Conservation (phyloP, 768 basidiomycete species). For the Tulasnella calospora region DNA sequence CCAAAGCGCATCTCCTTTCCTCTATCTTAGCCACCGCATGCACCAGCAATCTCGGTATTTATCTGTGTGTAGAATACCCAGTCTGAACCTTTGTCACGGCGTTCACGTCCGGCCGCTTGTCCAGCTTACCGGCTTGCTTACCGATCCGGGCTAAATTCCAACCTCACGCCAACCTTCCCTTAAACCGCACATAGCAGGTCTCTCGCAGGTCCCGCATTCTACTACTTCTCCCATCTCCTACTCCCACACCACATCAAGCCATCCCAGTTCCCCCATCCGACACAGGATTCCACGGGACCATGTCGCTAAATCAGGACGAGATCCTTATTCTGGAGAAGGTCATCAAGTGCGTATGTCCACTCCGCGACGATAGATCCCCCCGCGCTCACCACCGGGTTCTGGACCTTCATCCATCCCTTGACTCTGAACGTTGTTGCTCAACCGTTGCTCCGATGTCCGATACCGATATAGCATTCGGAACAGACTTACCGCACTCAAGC, state of each 20-base stretch:
- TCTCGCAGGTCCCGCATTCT: slow-evolving; percentile 2
- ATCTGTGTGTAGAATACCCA: neutral
- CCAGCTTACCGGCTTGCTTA: slow-evolving; percentile 21
- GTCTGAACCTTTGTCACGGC: neutral
- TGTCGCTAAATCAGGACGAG: slow-evolving; percentile 48
- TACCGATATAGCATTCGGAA: slow-evolving; percentile 70
- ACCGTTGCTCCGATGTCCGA: slow-evolving; percentile 2
- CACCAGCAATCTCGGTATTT: neutral
- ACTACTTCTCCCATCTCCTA: slow-evolving; percentile 12
- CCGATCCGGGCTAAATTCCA: slow-evolving; percentile 25
- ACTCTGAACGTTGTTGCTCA: slow-evolving; percentile 19
- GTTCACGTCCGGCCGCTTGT: neutral
- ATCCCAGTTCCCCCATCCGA: neutral
- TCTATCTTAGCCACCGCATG: slow-evolving; percentile 3
- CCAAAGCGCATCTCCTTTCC: neutral
- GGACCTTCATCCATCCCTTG: slow-evolving; percentile 3
- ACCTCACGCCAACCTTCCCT: slow-evolving; percentile 16
- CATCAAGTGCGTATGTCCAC: slow-evolving; percentile 58
- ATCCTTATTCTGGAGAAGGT: slow-evolving; percentile 90
- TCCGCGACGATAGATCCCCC: neutral
- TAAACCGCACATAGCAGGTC: slow-evolving; percentile 19
- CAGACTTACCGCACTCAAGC: slow-evolving; percentile 88
- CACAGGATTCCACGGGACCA: slow-evolving; percentile 5
- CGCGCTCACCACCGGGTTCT: slow-evolving; percentile 3
- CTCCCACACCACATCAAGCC: slow-evolving; percentile 1